These are phyloP conservation scores for Penicillium angulare DNA, from an alignment of 495 filamentous ascomycete species.

Conservation along the genomic window DNA sequence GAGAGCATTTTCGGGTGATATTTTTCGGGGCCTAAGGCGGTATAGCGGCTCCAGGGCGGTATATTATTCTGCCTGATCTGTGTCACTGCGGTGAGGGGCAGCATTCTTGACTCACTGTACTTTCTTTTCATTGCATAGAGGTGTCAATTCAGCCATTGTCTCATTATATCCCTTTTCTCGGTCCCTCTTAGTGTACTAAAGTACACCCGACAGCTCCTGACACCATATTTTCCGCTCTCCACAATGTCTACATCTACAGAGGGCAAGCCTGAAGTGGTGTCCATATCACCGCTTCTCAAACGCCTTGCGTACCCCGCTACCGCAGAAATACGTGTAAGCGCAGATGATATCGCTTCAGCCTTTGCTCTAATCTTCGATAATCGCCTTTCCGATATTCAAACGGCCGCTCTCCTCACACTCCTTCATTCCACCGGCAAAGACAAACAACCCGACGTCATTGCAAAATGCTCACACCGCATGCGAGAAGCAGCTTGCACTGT, in stretches of 20 bases:
- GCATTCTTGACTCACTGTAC: slow-evolving; percentile 12
- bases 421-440: slow-evolving; percentile 86
- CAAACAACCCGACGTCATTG: slow-evolving; percentile 73
- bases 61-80: slow-evolving; percentile 13
- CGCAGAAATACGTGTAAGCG: slow-evolving; percentile 52
- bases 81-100: slow-evolving; percentile 15
- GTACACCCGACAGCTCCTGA: not conserved
- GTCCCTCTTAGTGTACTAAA: no score
- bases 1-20: slow-evolving; percentile 22
- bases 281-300: slow-evolving; percentile 79
- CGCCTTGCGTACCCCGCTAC: slow-evolving; percentile 69
- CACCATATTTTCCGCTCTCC: not conserved
- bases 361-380: slow-evolving; percentile 88
- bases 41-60: slow-evolving; percentile 15
- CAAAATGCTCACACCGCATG: slow-evolving; percentile 69
- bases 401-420: slow-evolving; percentile 78
- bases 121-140: not conserved
- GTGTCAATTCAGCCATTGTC: not conserved
- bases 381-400: slow-evolving; percentile 76
- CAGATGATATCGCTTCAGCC: slow-evolving; percentile 81
- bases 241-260: slow-evolving; percentile 8
- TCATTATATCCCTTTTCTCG: not conserved
- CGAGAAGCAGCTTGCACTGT: slow-evolving; percentile 65
- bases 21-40: slow-evolving; percentile 24
- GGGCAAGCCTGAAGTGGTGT: slow-evolving; percentile 47